These are phyloP conservation scores for Adenanthera pavonina DNA, from an alignment of 306 rosid genomes.

Conservation along the genomic window DNA sequence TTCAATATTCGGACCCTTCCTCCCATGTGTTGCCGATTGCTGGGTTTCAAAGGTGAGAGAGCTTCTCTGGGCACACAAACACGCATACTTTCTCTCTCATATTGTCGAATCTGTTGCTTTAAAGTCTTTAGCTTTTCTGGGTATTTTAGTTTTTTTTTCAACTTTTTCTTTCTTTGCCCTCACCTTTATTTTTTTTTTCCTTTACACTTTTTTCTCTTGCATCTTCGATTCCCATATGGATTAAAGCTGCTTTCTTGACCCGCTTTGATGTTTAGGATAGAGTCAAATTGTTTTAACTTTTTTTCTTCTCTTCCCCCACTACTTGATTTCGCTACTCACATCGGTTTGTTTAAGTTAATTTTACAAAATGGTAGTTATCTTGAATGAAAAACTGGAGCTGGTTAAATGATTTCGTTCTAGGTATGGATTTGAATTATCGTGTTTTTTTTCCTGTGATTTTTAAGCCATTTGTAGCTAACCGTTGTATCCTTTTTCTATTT, in stretches of 20 bases:
- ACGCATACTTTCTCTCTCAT: conserved; percentile 27
- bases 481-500: conserved; percentile 21
- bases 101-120: conserved; percentile 64
- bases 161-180: conserved; percentile 24
- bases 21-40: conserved; percentile 42
- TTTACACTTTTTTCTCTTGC: conserved; percentile 56
- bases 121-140: conserved; percentile 45
- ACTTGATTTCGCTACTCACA: conserved; percentile 42
- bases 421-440: conserved; percentile 37
- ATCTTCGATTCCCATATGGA: conserved; percentile 70
- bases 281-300: conserved; percentile 46
- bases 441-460: conserved; percentile 27
- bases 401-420: conserved; percentile 51
- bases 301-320: conserved; percentile 13
- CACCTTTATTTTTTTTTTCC: conserved; percentile 29
- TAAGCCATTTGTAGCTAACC: conserved; percentile 39
- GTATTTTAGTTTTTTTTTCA: conserved; percentile 35
- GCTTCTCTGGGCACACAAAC: conserved; percentile 35
- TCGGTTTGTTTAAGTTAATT: conserved; percentile 40
- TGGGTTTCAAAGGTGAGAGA: conserved; percentile 71
- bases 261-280: conserved; percentile 51
- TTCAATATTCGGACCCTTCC: conserved; percentile 37
- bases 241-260: conserved; percentile 70
- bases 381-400: conserved; percentile 33
- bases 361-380: conserved; percentile 41